phyloP scores from a whole-genome alignment of 768 basidiomycete species.

The Tylopilus sp. region DNA sequence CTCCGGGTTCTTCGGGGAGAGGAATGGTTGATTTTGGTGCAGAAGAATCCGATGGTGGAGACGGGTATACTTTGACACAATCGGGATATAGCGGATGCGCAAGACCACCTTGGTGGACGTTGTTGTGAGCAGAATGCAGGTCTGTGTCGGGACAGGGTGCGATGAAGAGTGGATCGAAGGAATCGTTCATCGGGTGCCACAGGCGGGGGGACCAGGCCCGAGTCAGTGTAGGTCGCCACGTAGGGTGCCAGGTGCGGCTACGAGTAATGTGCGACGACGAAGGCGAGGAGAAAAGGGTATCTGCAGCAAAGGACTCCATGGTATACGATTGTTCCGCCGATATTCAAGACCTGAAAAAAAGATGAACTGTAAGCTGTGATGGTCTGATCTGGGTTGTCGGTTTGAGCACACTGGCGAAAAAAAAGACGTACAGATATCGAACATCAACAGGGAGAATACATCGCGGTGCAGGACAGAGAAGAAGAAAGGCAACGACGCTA shows the following conservation, averaged over 20 bases:
- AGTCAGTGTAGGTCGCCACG: constrained; percentile 15
- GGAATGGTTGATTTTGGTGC: constrained; percentile 23
- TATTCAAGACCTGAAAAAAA: constrained; percentile 30
- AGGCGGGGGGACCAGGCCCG: constrained; percentile 11
- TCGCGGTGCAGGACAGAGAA: constrained; percentile 15
- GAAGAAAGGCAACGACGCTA: background rate
- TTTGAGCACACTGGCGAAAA: background rate
- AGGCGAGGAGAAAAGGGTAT: constrained; percentile 25
- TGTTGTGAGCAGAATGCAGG: constrained; percentile 16
- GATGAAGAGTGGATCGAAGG: constrained; percentile 25
- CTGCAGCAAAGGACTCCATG: constrained; percentile 30
- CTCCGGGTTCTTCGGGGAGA: constrained; percentile 25
- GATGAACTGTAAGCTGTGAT: background rate
- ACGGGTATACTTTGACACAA: constrained; percentile 24
- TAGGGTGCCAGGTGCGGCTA: constrained; percentile 11
- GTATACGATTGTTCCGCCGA: constrained; percentile 31
- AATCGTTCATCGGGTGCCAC: constrained; percentile 21
- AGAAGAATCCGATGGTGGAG: constrained; percentile 28
- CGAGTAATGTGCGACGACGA: constrained; percentile 14
- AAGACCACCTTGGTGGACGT: constrained; percentile 9
- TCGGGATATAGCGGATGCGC: constrained; percentile 17
- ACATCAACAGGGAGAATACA: constrained; percentile 27
- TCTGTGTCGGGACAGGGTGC: constrained; percentile 12
- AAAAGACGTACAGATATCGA: constrained; percentile 16
- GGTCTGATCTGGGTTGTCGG: background rate